phyloP scores from a whole-genome alignment of 2,329 filamentous ascomycete species.

The Thelonectria blattea region DNA sequence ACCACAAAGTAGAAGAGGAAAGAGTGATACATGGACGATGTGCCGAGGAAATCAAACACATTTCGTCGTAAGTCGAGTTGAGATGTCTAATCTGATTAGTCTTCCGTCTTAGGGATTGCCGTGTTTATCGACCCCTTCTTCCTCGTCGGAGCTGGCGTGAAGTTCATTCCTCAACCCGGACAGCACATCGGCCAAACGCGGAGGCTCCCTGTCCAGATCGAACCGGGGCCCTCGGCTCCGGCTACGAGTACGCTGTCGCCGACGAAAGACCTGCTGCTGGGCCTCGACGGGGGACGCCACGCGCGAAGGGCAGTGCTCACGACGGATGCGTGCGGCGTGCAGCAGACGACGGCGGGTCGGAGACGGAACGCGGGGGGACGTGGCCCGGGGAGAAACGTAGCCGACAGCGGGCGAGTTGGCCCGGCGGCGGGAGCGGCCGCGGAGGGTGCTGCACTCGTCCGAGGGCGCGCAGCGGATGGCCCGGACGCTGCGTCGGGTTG shows the following conservation, averaged over 20 bases:
- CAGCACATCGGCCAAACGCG: constrained; percentile 37
- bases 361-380: constrained; percentile 46
- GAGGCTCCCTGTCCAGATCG: constrained; percentile 38
- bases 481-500: constrained; percentile 41
- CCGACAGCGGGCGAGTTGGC: constrained; percentile 45
- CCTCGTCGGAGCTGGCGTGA: constrained; percentile 35
- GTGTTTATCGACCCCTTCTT: constrained; percentile 20
- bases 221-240: constrained; percentile 44
- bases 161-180: constrained; percentile 47
- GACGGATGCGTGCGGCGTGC: constrained; percentile 46
- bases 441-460: constrained; percentile 51
- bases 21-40: constrained; percentile 7
- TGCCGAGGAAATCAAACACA: not conserved
- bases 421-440: constrained; percentile 49
- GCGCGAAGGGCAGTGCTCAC: constrained; percentile 53
- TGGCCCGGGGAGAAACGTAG: constrained; percentile 39
- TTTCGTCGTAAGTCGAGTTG: not conserved
- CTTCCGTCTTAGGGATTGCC: constrained; percentile 7
- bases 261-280: constrained; percentile 39
- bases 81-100: constrained; percentile 12
- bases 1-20: not conserved
- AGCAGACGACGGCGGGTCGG: constrained; percentile 51
- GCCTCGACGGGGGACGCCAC: constrained; percentile 43
- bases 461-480: constrained; percentile 40
- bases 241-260: constrained; percentile 48